Base-by-base conservation (phyloP, 768 basidiomycete species). In the Amyloporia xantha region DNA sequence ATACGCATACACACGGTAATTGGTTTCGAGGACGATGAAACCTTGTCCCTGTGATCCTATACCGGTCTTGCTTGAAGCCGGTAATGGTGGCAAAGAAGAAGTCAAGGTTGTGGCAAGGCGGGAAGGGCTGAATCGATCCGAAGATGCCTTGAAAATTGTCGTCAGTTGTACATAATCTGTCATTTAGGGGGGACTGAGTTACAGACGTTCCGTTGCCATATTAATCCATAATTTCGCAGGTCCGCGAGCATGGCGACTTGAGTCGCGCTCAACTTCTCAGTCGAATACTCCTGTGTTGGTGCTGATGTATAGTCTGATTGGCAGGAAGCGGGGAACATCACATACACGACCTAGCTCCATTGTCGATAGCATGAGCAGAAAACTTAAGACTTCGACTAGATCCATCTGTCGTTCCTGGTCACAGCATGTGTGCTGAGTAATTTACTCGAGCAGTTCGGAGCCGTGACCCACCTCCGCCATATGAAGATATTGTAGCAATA, bases 1-100 rank as follows among this genome's bases (percentile, higher is more conserved):
- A 67, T 99, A 99, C 4, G 96, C 96, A 64, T 98, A 99, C 54
- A 99, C 71, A 56, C 93, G 86, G 71, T 97, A 98, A 71, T 99
- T 98, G 17, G 96, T 98, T 71, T 99, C 96, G 37, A 99, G 76
- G 56, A 98, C 83, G 57, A 98, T 86, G 71, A 96, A 98, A 12
- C 94, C 91, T 65, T 95, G 82, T 61, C 74, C 68, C 56, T 82
- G 74, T 26, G 77, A 76, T 39, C 77, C 78, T 41, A 74, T 72
- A 25, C 75, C 75, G 10, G 80, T 72, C 48, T 64, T 65, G 46
- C 73, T 71, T 37, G 78, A 77, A 46, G 79, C 81, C 52, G 85
- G 85, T 60, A 90, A 72, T 5, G 84, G 82, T 24, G 90, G 86
- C 20, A 87, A 84, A 44, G 90, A 91, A 13, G 93, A 95, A 41